Evolutionary conservation across 2,329 filamentous ascomycete species (phyloP), one percentile per base, ranked within the genome.

Genomic region (Xylaria sp.): DNA sequence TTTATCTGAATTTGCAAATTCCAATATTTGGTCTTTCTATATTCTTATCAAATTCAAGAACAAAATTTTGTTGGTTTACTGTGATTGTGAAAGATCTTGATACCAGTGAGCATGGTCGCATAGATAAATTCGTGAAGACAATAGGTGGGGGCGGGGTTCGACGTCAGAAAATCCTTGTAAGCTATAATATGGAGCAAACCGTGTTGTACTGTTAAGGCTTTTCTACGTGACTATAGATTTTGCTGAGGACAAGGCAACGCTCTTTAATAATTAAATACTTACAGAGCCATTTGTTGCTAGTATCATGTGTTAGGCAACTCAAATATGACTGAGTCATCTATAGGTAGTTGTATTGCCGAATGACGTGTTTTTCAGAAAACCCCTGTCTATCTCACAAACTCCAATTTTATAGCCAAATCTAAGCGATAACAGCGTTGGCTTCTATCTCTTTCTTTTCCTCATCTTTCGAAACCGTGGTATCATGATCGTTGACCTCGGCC

Each of bases 401-500:
- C 57, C 42, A 28, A 46, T 56, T 59, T 26, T 40, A 42, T 42
- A 66, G 7, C 20, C 23, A 23, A 60, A 31, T 73, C 74, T 79
- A 83, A 63, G 77, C 78, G 49, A 83, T 71, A 60, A 83, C 77
- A 9, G 67, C 76, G 65, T 75, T 83, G 20, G 80, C 80, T 60
- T 74, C 76, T 15, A 66, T 65, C 66, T 82, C 81, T 66, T 73
- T 81, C 66, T 74, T 76, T 58, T 79, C 80, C 72, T 83, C 80
- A 31, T 80, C 76, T 23, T 64, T 69, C 57, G 71, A 72, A 28
- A 71, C 65, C 31, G 53, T 40, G 6, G 49, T 66, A 33, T 68
- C 66, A 26, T 71, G 60, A 0, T 79, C 81, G 17, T 82, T 77
- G 10, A 88, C 81, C 73, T 87, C 83, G 1, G 74, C 80, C 64